Evolutionary conservation across 2,329 filamentous ascomycete species (phyloP).

Genomic region (Aspergillus fijiensis): DNA sequence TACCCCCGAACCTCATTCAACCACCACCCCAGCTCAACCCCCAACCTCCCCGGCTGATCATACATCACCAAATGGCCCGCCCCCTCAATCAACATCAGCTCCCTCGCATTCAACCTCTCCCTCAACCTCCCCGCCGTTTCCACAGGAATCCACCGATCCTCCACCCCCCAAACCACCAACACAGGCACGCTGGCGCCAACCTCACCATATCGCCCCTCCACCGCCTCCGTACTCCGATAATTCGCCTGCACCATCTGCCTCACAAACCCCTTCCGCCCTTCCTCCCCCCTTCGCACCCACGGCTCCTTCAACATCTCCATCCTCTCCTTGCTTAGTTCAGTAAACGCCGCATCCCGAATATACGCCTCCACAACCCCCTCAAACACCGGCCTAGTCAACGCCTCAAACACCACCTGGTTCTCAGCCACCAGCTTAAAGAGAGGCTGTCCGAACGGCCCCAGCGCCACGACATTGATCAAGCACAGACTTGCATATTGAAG

Average conservation of each 20-base stretch:
- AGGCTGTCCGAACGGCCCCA: conserved; percentile 46
- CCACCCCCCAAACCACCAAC: conserved; percentile 46
- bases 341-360: conserved; percentile 40
- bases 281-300: conserved; percentile 36
- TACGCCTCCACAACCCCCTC: conserved; percentile 44
- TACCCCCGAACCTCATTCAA: too few species aligned
- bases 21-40: conserved; percentile 29
- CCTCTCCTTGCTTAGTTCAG: conserved; percentile 29
- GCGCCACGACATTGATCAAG: conserved; percentile 46
- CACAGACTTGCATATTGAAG: conserved; percentile 42
- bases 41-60: conserved; percentile 44
- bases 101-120: conserved; percentile 27
- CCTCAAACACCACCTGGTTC: conserved; percentile 37
- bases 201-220: conserved; percentile 41
- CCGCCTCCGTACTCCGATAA: conserved; percentile 29
- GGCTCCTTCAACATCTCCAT: conserved; percentile 40
- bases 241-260: conserved; percentile 43
- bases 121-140: conserved; percentile 38
- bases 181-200: conserved; percentile 40
- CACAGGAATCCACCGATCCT: conserved; percentile 47
- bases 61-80: conserved; percentile 50
- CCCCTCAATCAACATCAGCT: conserved; percentile 33
- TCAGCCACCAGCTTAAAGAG: conserved; percentile 46
- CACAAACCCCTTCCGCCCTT: conserved; percentile 35
- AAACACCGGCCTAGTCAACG: conserved; percentile 34